Conservation (phyloP, 139 green algal genomes). For the Pseudopediastrum boryanum region DNA sequence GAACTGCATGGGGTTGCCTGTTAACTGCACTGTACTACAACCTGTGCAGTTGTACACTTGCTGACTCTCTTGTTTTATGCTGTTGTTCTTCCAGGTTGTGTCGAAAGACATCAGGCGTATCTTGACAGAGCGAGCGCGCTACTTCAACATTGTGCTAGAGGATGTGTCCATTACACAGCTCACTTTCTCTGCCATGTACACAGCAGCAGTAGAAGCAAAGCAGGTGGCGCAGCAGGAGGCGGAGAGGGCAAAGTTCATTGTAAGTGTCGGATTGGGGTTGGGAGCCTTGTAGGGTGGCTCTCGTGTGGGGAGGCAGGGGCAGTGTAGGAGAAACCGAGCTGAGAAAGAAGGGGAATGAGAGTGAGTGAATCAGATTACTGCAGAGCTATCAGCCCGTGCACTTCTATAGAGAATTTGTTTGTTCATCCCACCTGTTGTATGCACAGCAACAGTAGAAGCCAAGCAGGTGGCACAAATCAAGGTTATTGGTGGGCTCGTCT, state of each 20-base stretch:
- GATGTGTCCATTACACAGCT: conserved; percentile 99
- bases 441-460: too few relatives aligned
- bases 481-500: too few relatives aligned
- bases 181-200: conserved; percentile 97
- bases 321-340: too few relatives aligned
- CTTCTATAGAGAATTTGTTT: too few relatives aligned
- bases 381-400: too few relatives aligned
- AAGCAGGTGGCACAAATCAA: too few relatives aligned
- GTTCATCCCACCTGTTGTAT: too few relatives aligned
- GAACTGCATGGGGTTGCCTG: too few relatives aligned
- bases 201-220: conserved; percentile 96
- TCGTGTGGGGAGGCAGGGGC: neutral
- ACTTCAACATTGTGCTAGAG: conserved; percentile 98
- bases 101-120: conserved; percentile 92
- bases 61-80: too few relatives aligned
- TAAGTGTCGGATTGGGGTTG: conserved; percentile 35
- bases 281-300: neutral
- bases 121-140: conserved; percentile 85
- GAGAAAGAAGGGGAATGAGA: too few relatives aligned
- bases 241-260: conserved; percentile 96
- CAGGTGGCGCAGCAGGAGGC: conserved; percentile 97
- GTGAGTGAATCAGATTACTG: neutral
- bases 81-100: conserved; percentile 66
- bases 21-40: too few relatives aligned
- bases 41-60: too few relatives aligned